phyloP scores from a whole-genome alignment of 1,284 basidiomycete species.

The Melampsora larici-populina region DNA sequence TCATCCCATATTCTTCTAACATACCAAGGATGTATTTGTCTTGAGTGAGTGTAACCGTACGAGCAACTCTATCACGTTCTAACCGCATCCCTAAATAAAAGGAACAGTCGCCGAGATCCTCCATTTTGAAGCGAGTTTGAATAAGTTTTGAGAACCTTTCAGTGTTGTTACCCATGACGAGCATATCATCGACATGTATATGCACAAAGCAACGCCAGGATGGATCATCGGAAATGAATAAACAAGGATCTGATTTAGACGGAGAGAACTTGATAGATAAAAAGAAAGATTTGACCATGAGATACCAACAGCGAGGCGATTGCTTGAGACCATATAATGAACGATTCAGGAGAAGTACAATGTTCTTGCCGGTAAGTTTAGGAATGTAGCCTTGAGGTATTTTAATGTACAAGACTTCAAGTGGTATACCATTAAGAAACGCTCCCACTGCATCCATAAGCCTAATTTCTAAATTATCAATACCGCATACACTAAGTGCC shows the following conservation, averaged over 20 bases:
- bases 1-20: not conserved
- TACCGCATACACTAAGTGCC: not conserved
- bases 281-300: not conserved
- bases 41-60: constrained; percentile 1
- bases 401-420: not conserved
- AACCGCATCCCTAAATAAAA: constrained; percentile 13
- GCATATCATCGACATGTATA: too few relatives aligned
- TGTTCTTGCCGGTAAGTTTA: not conserved
- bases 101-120: constrained; percentile 5
- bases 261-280: too few relatives aligned
- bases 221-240: not conserved
- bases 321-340: constrained; percentile 10
- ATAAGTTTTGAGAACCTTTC: not conserved
- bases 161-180: not conserved
- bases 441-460: too few relatives aligned
- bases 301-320: constrained; percentile 1
- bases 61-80: not conserved
- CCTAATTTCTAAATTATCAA: not conserved
- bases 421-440: constrained; percentile 5
- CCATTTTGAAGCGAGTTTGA: constrained; percentile 32
- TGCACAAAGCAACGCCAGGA: not conserved
- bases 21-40: too few relatives aligned
- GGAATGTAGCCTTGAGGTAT: too few relatives aligned
- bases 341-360: not conserved
- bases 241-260: not conserved